Evolutionary conservation across 108 stramenopile genomes (phyloP).

Genomic region (Skeletonema menzelii): DNA sequence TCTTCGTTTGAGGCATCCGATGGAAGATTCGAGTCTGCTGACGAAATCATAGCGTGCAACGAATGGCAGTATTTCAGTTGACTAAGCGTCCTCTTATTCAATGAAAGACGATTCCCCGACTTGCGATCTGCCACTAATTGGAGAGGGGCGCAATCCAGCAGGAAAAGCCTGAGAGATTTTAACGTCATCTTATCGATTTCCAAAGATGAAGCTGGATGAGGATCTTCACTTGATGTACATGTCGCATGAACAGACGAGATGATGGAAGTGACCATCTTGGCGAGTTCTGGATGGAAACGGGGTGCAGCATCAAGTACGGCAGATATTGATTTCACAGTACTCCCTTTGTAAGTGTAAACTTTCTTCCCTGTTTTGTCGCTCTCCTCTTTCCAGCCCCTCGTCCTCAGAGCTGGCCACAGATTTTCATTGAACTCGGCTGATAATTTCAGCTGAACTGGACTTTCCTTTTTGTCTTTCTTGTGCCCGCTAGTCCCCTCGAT

Average conservation of each 20-base stretch:
- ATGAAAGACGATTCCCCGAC: slow-evolving; percentile 31
- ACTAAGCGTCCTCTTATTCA: slow-evolving; percentile 46
- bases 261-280: slow-evolving; percentile 50
- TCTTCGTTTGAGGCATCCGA: slow-evolving; percentile 19
- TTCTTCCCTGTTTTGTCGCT: slow-evolving; percentile 17
- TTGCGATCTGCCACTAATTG: slow-evolving; percentile 69
- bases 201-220: slow-evolving; percentile 16
- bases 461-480: slow-evolving; percentile 8
- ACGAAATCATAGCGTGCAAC: slow-evolving; percentile 26
- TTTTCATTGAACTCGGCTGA: slow-evolving; percentile 34
- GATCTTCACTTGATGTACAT: slow-evolving; percentile 20
- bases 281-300: slow-evolving; percentile 69
- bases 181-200: slow-evolving; percentile 33
- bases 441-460: slow-evolving; percentile 15
- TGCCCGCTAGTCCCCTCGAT: slow-evolving; percentile 19
- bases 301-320: slow-evolving; percentile 61
- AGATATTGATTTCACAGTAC: slow-evolving; percentile 50
- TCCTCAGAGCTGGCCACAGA: slow-evolving; percentile 70
- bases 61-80: slow-evolving; percentile 28
- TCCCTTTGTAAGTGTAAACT: slow-evolving; percentile 25
- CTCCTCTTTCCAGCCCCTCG: slow-evolving; percentile 70
- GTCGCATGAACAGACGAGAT: slow-evolving; percentile 37
- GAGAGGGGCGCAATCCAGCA: slow-evolving; percentile 64
- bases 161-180: slow-evolving; percentile 48
- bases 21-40: slow-evolving; percentile 12